Conservation (phyloP, 2,329 filamentous ascomycete genomes). For the Scedosporium aurantiacum region DNA sequence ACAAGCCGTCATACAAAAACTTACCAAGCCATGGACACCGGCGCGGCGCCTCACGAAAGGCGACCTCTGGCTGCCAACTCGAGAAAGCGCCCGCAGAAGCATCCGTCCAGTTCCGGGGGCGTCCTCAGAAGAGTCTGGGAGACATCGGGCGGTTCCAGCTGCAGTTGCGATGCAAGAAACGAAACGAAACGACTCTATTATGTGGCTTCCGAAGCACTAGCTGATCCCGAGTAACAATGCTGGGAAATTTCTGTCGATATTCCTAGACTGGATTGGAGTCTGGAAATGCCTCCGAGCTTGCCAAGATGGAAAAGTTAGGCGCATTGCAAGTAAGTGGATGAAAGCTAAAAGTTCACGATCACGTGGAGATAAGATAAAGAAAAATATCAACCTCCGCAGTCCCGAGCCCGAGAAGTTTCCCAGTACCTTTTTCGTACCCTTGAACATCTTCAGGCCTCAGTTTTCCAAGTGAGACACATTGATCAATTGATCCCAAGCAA, state of each 20-base stretch:
- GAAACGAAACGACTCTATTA: neutral
- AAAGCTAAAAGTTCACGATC: neutral
- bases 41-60: neutral
- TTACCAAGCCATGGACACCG: neutral
- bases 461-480: neutral
- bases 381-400: neutral
- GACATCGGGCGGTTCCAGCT: neutral
- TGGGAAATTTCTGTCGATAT: too few relatives aligned
- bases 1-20: neutral
- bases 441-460: neutral
- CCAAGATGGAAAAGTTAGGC: neutral
- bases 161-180: neutral
- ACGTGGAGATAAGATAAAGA: conserved; percentile 4
- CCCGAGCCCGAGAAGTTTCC: too few relatives aligned
- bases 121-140: neutral
- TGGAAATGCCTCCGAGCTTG: neutral
- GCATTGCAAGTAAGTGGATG: neutral
- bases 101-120: neutral
- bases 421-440: neutral
- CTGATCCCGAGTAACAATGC: too few relatives aligned
- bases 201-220: too few relatives aligned
- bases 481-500: neutral
- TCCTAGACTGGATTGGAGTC: too few relatives aligned
- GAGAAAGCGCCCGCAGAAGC: conserved; percentile 4
- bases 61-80: neutral